Base-by-base conservation (phyloP, 768 basidiomycete genomes). In the Suillus plorans region DNA sequence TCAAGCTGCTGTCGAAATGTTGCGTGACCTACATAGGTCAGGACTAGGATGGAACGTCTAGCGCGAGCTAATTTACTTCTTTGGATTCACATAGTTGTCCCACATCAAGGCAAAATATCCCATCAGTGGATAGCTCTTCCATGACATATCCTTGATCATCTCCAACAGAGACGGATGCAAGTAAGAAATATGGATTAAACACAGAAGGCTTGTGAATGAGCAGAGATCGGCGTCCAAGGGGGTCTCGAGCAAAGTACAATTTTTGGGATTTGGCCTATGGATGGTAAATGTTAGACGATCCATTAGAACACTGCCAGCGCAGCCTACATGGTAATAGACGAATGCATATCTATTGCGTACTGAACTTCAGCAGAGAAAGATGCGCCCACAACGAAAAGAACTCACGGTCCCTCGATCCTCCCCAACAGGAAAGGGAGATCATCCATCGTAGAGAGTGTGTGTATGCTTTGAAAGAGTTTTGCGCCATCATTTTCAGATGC, bases 141-240 rank as follows among this genome's bases (percentile, higher is more conserved):
- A 91, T 83, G 0, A 81, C 70, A 64, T 82, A 86, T n/a, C 69
- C 71, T 28, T 78, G 66, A 63, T 82, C 72, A 12, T 68, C 44
- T 7, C 89, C 89, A 25, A 79, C 73, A 5, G 90, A 89, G 4
- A 87, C 87, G 1, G 92, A 94, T 9, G 87, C 74, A 34, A 95
- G 76, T 39, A 91, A 71, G 50, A 94, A 79, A 65, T 82, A 82
- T 0, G 89, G 87, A 5, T 76, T 76, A 20, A 62, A 59, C 1
- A 66, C 45, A 16, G 82, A 82, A 36, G 90, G 89, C 64, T 75
- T 79, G 64, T 90, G 90, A 39, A 92, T 79, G 8, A 97, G 79
- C 8, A 97, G 81, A n/a, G 94, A 95, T 56, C 95, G 84, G 44
- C 94, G 84, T 8, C 94, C 94, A 3, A 95, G 83, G 4, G 93